phyloP scores from a whole-genome alignment of 768 basidiomycete genomes.

The Coprinopsis cinerea region DNA sequence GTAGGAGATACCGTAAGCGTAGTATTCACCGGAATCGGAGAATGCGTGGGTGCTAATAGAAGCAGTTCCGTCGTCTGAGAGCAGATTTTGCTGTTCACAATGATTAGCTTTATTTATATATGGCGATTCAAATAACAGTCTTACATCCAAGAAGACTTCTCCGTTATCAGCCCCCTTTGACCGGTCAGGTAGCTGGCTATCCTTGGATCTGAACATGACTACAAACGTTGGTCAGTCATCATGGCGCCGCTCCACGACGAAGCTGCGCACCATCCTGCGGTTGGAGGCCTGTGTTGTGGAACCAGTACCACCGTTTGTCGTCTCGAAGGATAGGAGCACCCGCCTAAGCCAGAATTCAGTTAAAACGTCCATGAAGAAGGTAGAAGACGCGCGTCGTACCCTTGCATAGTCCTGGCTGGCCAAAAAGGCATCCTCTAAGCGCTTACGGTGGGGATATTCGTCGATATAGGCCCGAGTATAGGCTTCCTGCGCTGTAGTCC shows the following conservation, averaged over 20 bases:
- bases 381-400: slow-evolving; percentile 21
- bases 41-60: slow-evolving; percentile 55
- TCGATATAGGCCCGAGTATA: slow-evolving; percentile 58
- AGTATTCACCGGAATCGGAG: slow-evolving; percentile 63
- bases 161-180: slow-evolving; percentile 38
- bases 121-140: slow-evolving; percentile 14
- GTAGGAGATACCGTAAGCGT: slow-evolving; percentile 69
- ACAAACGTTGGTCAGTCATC: slow-evolving; percentile 4
- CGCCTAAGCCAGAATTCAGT: slow-evolving; percentile 37
- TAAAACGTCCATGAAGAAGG: not conserved
- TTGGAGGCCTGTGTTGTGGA: slow-evolving; percentile 71
- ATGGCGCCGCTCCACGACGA: not conserved
- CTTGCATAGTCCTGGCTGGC: slow-evolving; percentile 37
- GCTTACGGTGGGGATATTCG: slow-evolving; percentile 52
- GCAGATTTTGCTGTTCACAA: slow-evolving; percentile 52
- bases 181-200: slow-evolving; percentile 48
- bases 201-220: slow-evolving; percentile 62
- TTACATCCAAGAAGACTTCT: slow-evolving; percentile 77
- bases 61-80: slow-evolving; percentile 69
- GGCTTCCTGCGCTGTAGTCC: slow-evolving; percentile 55
- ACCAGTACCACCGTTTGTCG: slow-evolving; percentile 78
- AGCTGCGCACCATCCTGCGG: slow-evolving; percentile 43
- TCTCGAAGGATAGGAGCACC: slow-evolving; percentile 53
- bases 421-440: slow-evolving; percentile 54
- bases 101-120: slow-evolving; percentile 8